phyloP scores from a whole-genome alignment of 371 early-diverging fungal genomes.

The Apophysomyces trapeziformis region DNA sequence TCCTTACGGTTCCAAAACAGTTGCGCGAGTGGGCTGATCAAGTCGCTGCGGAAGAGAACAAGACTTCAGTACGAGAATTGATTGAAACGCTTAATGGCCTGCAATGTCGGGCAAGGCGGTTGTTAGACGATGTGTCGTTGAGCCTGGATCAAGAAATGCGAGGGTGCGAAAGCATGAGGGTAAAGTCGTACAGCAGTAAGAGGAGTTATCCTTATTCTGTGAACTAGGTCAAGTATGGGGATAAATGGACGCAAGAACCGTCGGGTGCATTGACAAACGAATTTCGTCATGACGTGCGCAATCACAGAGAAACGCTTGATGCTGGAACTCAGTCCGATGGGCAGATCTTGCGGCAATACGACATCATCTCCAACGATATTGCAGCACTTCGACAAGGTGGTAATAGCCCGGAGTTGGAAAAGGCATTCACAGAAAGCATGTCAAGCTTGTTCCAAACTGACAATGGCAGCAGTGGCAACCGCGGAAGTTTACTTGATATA shows the following conservation, averaged over 20 bases:
- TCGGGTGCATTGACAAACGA: slow-evolving; percentile 73
- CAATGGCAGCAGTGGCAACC: slow-evolving; percentile 17
- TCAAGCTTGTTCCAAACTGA: slow-evolving; percentile 28
- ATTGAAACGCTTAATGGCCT: slow-evolving; percentile 61
- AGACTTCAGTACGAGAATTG: slow-evolving; percentile 56
- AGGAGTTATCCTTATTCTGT: slow-evolving; percentile 1
- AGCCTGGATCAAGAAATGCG: slow-evolving; percentile 84
- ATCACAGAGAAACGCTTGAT: slow-evolving; percentile 80
- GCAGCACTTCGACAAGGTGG: slow-evolving; percentile 61
- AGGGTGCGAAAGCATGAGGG: slow-evolving; percentile 80
- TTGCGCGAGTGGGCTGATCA: slow-evolving; percentile 67
- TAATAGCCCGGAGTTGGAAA: slow-evolving; percentile 65
- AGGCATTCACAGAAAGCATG: slow-evolving; percentile 63
- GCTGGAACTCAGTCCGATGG: slow-evolving; percentile 78
- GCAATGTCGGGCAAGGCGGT: slow-evolving; percentile 61
- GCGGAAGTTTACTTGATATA: slow-evolving; percentile 66
- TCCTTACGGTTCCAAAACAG: slow-evolving; percentile 63
- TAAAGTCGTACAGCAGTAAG: slow-evolving; percentile 31
- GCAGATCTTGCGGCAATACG: slow-evolving; percentile 61
- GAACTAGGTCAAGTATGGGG: slow-evolving; percentile 67
- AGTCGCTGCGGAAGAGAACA: slow-evolving; percentile 57
- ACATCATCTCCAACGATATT: slow-evolving; percentile 57
- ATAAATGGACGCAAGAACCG: slow-evolving; percentile 86
- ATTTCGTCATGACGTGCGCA: slow-evolving; percentile 78
- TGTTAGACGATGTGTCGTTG: slow-evolving; percentile 66